phyloP scores from a whole-genome alignment of 2,329 filamentous ascomycete species.

The Onygenales sp. region DNA sequence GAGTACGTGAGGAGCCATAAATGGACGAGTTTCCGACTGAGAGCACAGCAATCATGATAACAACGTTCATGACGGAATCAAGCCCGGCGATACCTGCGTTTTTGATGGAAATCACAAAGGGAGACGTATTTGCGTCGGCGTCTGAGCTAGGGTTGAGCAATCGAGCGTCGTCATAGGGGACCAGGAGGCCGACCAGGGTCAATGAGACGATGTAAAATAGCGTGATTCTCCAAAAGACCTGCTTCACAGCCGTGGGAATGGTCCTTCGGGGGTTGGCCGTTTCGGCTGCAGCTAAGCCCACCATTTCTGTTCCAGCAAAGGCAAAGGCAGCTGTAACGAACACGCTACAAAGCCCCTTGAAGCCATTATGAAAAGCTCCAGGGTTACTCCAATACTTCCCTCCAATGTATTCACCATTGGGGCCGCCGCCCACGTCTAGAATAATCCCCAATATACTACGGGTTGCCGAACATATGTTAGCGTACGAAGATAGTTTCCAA shows the following conservation, averaged over 20 bases:
- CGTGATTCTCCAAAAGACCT: conserved; percentile 46
- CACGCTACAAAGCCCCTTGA: conserved; percentile 55
- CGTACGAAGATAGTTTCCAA: conserved; percentile 43
- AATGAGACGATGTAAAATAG: conserved; percentile 50
- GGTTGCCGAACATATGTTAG: conserved; percentile 43
- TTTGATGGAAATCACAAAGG: conserved; percentile 63
- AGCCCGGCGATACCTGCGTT: conserved; percentile 59
- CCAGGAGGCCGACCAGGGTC: conserved; percentile 50
- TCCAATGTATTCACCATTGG: conserved; percentile 51
- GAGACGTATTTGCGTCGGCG: conserved; percentile 62
- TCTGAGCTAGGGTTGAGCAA: conserved; percentile 51
- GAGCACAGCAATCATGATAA: conserved; percentile 63
- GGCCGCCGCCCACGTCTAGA: conserved; percentile 56
- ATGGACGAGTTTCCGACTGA: conserved; percentile 61
- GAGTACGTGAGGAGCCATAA: conserved; percentile 54
- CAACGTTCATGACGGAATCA: conserved; percentile 64
- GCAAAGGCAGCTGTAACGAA: conserved; percentile 33
- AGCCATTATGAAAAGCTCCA: conserved; percentile 48
- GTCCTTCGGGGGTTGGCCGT: conserved; percentile 42
- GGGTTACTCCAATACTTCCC: conserved; percentile 59
- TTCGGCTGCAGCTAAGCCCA: conserved; percentile 49
- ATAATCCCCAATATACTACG: conserved; percentile 55
- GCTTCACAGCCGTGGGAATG: conserved; percentile 45
- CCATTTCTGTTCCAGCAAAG: conserved; percentile 36
- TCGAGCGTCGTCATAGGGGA: conserved; percentile 51